Conservation (phyloP, 495 filamentous ascomycete species). For the Geoglossum glabrum region DNA sequence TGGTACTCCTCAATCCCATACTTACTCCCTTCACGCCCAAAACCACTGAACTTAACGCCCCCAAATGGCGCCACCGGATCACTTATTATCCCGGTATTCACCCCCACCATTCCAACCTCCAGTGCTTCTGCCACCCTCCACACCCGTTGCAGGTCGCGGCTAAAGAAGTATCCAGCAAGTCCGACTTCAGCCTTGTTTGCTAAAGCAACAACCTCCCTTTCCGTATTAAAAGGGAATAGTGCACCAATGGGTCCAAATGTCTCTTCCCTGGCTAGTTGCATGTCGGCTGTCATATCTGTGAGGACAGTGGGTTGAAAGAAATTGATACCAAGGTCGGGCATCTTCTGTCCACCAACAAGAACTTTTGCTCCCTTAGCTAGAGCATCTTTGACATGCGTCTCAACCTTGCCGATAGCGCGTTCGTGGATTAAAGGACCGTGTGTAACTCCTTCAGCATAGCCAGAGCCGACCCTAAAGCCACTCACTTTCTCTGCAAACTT, state of each 20-base stretch:
- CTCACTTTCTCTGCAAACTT: slow-evolving; percentile 56
- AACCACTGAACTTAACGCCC: slow-evolving; percentile 83
- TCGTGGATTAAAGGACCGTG: slow-evolving; percentile 73
- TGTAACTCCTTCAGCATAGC: slow-evolving; percentile 47
- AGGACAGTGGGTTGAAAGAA: slow-evolving; percentile 74
- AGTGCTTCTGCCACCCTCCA: slow-evolving; percentile 65
- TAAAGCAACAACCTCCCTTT: slow-evolving; percentile 64
- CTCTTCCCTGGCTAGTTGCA: slow-evolving; percentile 61
- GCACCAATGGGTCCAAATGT: slow-evolving; percentile 78
- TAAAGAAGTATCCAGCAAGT: slow-evolving; percentile 76
- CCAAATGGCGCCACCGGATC: slow-evolving; percentile 75
- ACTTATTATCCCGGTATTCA: slow-evolving; percentile 68
- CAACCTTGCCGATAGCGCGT: slow-evolving; percentile 54
- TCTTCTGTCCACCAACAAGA: slow-evolving; percentile 45
- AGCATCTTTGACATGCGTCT: slow-evolving; percentile 60
- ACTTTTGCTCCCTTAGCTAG: slow-evolving; percentile 52
- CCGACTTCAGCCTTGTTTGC: slow-evolving; percentile 64
- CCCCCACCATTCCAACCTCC: slow-evolving; percentile 78
- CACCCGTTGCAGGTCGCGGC: slow-evolving; percentile 48
- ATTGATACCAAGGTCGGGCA: slow-evolving; percentile 45
- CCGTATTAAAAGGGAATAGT: slow-evolving; percentile 62
- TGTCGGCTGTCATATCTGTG: slow-evolving; percentile 58
- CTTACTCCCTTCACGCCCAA: slow-evolving; percentile 78
- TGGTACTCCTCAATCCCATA: slow-evolving; percentile 85
- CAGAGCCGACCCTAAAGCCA: slow-evolving; percentile 56